Conservation (phyloP, 768 basidiomycete species). For the Tricholoma sp. region DNA sequence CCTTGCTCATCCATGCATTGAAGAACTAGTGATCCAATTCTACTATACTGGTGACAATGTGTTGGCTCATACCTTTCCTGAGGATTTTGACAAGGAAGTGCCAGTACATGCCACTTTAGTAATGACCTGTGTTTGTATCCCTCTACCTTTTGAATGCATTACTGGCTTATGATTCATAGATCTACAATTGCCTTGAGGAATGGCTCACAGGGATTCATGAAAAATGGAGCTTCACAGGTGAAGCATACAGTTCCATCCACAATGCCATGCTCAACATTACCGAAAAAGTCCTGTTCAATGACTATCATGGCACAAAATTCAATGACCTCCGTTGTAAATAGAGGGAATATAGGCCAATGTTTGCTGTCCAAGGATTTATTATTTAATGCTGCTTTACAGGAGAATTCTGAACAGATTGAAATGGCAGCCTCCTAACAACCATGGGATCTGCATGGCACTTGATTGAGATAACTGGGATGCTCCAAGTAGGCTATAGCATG, state of each 20-base stretch:
- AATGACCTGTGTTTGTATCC: constrained; percentile 8
- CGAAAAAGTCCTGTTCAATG: constrained; percentile 1
- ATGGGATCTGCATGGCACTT: background rate
- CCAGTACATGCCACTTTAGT: constrained; percentile 6
- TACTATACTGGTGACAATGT: constrained; percentile 1
- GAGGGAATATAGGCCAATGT: constrained; percentile 8
- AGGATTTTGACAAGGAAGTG: constrained; percentile 7
- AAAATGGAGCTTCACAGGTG: background rate
- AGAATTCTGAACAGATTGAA: background rate
- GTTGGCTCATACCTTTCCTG: constrained; percentile 7
- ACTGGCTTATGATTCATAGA: background rate
- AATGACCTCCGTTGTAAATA: background rate
- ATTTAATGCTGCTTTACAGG: background rate
- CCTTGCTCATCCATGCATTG: constrained; percentile 6
- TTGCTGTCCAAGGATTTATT: background rate
- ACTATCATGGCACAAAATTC: constrained; percentile 6
- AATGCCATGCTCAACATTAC: constrained; percentile 2
- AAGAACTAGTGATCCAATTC: constrained; percentile 2
- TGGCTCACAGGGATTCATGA: background rate
- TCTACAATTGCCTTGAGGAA: background rate
- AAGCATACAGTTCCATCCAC: constrained; percentile 1
- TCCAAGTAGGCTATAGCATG: too few species aligned
- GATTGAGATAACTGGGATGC: background rate
- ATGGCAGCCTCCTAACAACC: background rate
- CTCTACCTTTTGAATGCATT: background rate